Conservation (phyloP, 108 stramenopile genomes). For the Cyclotella cryptica region DNA sequence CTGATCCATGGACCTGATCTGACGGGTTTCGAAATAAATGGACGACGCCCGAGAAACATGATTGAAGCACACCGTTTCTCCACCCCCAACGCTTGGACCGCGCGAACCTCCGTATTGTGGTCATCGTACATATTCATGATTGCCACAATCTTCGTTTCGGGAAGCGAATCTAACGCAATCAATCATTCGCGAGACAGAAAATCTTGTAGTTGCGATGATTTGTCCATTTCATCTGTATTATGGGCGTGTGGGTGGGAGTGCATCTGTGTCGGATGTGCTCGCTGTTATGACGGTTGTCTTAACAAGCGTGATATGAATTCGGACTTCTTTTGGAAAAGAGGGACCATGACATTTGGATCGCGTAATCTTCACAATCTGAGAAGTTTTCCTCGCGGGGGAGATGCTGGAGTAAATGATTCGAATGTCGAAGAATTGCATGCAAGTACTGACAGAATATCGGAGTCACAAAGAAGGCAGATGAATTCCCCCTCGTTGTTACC, state of each 20-base stretch:
- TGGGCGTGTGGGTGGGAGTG: not conserved
- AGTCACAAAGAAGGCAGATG: not conserved
- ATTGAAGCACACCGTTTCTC: not conserved
- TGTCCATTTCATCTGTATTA: not conserved
- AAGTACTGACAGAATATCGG: not conserved
- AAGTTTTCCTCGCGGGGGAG: conserved; percentile 10
- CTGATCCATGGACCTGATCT: too few relatives aligned
- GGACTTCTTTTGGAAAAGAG: not conserved
- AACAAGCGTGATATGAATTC: too few relatives aligned
- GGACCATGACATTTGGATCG: not conserved
- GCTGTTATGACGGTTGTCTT: not conserved
- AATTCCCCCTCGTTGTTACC: conserved; percentile 5
- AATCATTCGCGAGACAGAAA: not conserved
- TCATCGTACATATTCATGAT: conserved; percentile 1
- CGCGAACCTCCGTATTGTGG: not conserved
- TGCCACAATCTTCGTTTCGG: conserved; percentile 4
- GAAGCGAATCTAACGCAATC: not conserved
- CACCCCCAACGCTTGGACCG: not conserved
- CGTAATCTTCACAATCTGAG: too few relatives aligned
- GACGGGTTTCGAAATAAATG: too few relatives aligned
- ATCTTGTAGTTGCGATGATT: not conserved
- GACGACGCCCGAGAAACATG: not conserved
- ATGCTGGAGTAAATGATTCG: not conserved
- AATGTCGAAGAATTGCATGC: not conserved
- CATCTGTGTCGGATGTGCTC: conserved; percentile 1